Percentiles rank a stretch among this genome's conserved stretches.
phyloP scores from a whole-genome alignment of 2,329 filamentous ascomycete species.

The Trichothecium roseum region DNA sequence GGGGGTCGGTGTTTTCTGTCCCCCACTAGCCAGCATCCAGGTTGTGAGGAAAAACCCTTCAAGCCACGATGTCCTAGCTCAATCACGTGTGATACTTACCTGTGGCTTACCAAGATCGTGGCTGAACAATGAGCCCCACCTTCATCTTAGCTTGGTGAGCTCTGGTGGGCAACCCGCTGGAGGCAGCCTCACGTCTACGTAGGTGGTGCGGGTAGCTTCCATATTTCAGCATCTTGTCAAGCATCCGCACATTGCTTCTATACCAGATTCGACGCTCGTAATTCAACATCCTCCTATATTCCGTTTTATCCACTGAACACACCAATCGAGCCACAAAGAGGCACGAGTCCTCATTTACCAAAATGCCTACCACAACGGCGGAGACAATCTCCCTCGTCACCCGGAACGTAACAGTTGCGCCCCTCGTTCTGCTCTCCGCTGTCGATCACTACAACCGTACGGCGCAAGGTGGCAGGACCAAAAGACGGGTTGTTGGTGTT shows the following conservation, averaged over 20 bases:
- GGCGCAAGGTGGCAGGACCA: slow-evolving; percentile 47
- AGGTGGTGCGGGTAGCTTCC: slow-evolving; percentile 8
- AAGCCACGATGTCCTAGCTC: no score
- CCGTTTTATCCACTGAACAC: slow-evolving; percentile 5
- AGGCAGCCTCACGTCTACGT: slow-evolving; percentile 13
- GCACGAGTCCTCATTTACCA: slow-evolving; percentile 18
- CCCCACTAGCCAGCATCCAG: no score
- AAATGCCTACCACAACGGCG: slow-evolving; percentile 92
- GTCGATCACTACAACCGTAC: slow-evolving; percentile 98
- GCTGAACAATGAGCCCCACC: not conserved
- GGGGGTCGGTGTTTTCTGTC: no score
- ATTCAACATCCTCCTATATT: slow-evolving; percentile 7
- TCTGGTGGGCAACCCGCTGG: not conserved
- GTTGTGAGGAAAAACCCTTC: no score
- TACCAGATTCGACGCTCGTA: no score
- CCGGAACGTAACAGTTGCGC: slow-evolving; percentile 91
- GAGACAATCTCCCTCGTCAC: slow-evolving; percentile 93
- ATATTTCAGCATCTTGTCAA: no score
- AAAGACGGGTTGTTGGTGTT: slow-evolving; percentile 88
- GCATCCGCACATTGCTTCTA: no score
- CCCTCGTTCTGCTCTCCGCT: slow-evolving; percentile 88
- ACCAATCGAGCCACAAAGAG: no score
- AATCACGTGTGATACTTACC: no score
- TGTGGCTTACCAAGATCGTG: not conserved
- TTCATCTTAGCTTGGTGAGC: no score